Percentiles rank a stretch among this genome's conserved stretches.
phyloP scores from a whole-genome alignment of 1,284 basidiomycete species.

The Leccinum huronense region DNA sequence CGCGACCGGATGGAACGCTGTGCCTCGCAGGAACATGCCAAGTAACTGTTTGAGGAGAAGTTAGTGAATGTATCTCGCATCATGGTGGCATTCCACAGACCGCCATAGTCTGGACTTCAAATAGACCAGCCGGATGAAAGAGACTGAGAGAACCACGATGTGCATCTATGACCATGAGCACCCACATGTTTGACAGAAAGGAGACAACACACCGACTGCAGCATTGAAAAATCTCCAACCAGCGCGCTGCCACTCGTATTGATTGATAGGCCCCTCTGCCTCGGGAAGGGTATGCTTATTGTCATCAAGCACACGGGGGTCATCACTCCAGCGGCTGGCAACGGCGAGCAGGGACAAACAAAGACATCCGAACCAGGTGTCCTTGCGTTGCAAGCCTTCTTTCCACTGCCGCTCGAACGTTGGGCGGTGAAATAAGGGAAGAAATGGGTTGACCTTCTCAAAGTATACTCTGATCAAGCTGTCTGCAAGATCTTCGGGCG shows the following conservation, averaged over 20 bases:
- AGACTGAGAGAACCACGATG: conserved; percentile 56
- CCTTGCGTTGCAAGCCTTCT: conserved; percentile 50
- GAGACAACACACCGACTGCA: conserved; percentile 41
- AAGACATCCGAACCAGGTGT: conserved; percentile 59
- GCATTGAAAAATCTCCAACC: conserved; percentile 70
- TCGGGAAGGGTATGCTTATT: conserved; percentile 26
- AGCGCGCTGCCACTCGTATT: conserved; percentile 49
- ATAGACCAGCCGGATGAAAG: conserved; percentile 63
- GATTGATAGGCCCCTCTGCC: conserved; percentile 24
- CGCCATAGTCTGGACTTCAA: conserved; percentile 67
- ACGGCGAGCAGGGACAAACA: conserved; percentile 67
- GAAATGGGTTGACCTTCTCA: conserved; percentile 50
- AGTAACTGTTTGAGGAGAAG: conserved; percentile 38
- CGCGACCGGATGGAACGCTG: conserved; percentile 53
- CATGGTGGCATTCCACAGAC: conserved; percentile 37
- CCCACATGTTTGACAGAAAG: not conserved
- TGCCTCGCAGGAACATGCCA: conserved; percentile 52
- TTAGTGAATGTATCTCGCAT: conserved; percentile 9
- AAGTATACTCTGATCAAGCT: conserved; percentile 70
- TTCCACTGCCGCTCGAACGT: conserved; percentile 64
- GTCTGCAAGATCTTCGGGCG: conserved; percentile 54
- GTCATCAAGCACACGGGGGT: conserved; percentile 58
- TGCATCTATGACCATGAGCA: conserved; percentile 39
- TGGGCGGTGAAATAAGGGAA: conserved; percentile 66
- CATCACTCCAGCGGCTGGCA: conserved; percentile 66